Evolutionary conservation across 2,329 filamentous ascomycete genomes (phyloP).

Genomic region (Microsporum audouinii): DNA sequence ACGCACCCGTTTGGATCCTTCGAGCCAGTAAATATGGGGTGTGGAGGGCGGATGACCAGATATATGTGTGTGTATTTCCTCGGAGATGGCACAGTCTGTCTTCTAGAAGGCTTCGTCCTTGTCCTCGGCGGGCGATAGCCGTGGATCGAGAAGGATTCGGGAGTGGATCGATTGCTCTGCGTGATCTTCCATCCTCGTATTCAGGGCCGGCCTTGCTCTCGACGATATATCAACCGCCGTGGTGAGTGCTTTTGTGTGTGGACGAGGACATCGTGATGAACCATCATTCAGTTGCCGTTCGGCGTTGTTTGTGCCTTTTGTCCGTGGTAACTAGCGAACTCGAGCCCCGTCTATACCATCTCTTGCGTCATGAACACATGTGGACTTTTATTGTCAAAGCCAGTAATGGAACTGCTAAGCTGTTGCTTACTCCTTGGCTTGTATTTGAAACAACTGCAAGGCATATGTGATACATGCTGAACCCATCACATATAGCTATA

Average conservation of each 20-base stretch:
- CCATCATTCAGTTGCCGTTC: too few relatives aligned
- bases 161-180: not conserved
- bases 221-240: too few relatives aligned
- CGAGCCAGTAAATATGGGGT: not conserved
- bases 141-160: not conserved
- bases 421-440: not conserved
- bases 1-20: not conserved
- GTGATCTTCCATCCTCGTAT: not conserved
- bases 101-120: not conserved
- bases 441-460: not conserved
- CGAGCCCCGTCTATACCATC: too few relatives aligned
- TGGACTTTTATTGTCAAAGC: too few relatives aligned
- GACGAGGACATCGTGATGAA: too few relatives aligned
- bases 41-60: not conserved
- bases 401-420: not conserved
- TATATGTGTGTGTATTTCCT: not conserved
- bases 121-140: not conserved
- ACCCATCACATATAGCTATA: not conserved
- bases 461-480: not conserved
- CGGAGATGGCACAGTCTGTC: not conserved
- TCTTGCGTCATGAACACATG: too few relatives aligned
- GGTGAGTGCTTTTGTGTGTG: too few relatives aligned
- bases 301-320: too few relatives aligned
- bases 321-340: too few relatives aligned
- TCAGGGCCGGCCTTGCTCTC: not conserved